Evolutionary conservation across 1,139 yeast species (phyloP).

Genomic region (Sugiyamaella novakii): DNA sequence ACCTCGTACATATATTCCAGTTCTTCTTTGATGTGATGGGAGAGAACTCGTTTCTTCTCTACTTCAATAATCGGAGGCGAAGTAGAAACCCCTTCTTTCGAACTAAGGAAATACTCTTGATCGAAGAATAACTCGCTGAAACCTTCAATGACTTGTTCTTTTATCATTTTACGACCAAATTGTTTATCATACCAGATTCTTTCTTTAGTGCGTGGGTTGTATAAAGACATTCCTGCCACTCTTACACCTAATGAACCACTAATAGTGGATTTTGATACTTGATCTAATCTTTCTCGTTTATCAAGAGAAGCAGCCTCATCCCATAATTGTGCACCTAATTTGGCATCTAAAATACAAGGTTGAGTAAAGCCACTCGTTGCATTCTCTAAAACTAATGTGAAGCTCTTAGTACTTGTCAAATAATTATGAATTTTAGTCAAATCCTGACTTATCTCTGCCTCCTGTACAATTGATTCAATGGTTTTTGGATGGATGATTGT

Average conservation of each 20-base stretch:
- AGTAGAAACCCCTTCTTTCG: neutral
- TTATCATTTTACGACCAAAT: conserved; percentile 63
- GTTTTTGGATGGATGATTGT: neutral
- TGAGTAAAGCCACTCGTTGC: conserved; percentile 57
- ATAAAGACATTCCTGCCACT: conserved; percentile 85
- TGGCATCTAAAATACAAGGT: conserved; percentile 82
- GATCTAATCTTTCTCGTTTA: conserved; percentile 60
- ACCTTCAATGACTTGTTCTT: conserved; percentile 51
- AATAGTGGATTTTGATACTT: conserved; percentile 72
- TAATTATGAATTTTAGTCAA: conserved; percentile 21
- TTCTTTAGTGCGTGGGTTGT: conserved; percentile 40
- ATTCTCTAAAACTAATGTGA: conserved; percentile 69
- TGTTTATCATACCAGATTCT: conserved; percentile 57
- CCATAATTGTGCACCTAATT: conserved; percentile 70
- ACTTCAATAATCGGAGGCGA: conserved; percentile 10
- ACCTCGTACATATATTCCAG: conserved; percentile 67
- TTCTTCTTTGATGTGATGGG: conserved; percentile 55
- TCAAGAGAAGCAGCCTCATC: conserved; percentile 59
- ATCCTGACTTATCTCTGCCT: conserved; percentile 24
- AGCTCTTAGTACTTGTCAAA: conserved; percentile 28
- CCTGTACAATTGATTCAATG: conserved; percentile 18
- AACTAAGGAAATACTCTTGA: neutral
- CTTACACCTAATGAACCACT: conserved; percentile 75
- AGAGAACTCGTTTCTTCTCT: conserved; percentile 39
- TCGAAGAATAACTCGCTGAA: conserved; percentile 54